Evolutionary conservation across 2,329 filamentous ascomycete species (phyloP).

Genomic region (Nothophaeocryptopus gaeumannii): DNA sequence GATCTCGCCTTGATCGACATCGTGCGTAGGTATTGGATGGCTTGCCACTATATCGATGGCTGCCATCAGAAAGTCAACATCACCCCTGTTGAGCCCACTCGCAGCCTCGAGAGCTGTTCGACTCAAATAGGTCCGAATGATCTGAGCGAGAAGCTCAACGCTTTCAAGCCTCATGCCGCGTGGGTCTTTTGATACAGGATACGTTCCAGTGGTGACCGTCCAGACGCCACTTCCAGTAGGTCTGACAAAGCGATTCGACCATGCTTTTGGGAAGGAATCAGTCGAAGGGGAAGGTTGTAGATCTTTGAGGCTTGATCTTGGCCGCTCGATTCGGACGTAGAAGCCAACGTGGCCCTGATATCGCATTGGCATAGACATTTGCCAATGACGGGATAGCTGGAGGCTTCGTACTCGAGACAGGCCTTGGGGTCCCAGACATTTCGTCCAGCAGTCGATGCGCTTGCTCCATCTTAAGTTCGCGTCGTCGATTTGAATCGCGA

Average conservation of each 20-base stretch:
- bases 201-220: slow-evolving; percentile 22
- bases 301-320: background rate
- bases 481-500: slow-evolving; percentile 24
- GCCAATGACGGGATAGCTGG: slow-evolving; percentile 28
- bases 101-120: background rate
- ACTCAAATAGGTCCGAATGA: slow-evolving; percentile 13
- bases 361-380: slow-evolving; percentile 18
- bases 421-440: slow-evolving; percentile 9
- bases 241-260: slow-evolving; percentile 13
- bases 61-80: slow-evolving; percentile 19
- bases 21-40: slow-evolving; percentile 20
- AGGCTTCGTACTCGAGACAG: slow-evolving; percentile 21
- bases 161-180: slow-evolving; percentile 25
- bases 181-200: slow-evolving; percentile 21
- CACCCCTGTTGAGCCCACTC: slow-evolving; percentile 3
- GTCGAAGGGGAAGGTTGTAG: background rate
- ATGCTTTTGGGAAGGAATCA: slow-evolving; percentile 9
- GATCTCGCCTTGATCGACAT: background rate
- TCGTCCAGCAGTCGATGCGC: slow-evolving; percentile 20
- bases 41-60: slow-evolving; percentile 27
- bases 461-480: slow-evolving; percentile 6
- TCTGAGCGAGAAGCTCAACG: slow-evolving; percentile 23
- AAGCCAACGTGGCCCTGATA: slow-evolving; percentile 31
- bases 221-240: slow-evolving; percentile 10
- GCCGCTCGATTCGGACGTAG: slow-evolving; percentile 24